These are phyloP conservation scores for Ottelia alismoides DNA, from an alignment of 106 monocot species.

Conservation along the genomic window DNA sequence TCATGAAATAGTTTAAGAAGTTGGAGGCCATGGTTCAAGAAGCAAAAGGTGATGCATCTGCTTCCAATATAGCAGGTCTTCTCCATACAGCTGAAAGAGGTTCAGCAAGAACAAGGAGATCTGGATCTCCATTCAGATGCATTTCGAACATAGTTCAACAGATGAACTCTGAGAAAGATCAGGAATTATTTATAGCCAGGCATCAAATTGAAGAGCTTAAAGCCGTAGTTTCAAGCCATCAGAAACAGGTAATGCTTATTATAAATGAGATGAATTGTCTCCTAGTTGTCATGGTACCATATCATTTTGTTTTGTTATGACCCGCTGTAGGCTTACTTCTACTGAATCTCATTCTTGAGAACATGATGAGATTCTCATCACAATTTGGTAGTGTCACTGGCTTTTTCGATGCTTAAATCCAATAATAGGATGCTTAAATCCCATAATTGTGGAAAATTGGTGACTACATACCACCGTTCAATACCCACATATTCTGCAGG, in stretches of 20 bases:
- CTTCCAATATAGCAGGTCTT: conserved; percentile 1
- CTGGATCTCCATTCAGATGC: conserved; percentile 75
- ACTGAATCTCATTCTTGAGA: no score
- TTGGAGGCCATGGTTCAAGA: conserved; percentile 41
- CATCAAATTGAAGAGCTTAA: conserved; percentile 49
- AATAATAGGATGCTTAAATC: no score
- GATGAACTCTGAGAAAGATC: conserved; percentile 55
- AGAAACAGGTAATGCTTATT: conserved; percentile 44
- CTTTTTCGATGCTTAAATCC: no score
- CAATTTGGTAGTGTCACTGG: background rate
- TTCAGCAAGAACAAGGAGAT: conserved; percentile 30
- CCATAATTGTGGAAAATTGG: no score
- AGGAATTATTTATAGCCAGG: conserved; percentile 35
- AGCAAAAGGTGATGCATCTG: conserved; percentile 15
- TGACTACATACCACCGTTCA: no score
- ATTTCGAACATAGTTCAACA: conserved; percentile 63
- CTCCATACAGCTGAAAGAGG: conserved; percentile 28
- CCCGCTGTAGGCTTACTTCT: no score
- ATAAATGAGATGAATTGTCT: background rate
- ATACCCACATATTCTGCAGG: no score
- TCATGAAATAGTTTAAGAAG: conserved; percentile 56
- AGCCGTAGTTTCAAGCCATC: conserved; percentile 25
- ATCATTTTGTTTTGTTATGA: background rate
- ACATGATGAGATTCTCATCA: background rate
- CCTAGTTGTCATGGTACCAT: background rate